These are phyloP conservation scores for Dothideomycetidae sp. DNA, from an alignment of 2,329 filamentous ascomycete species.

Conservation along the genomic window DNA sequence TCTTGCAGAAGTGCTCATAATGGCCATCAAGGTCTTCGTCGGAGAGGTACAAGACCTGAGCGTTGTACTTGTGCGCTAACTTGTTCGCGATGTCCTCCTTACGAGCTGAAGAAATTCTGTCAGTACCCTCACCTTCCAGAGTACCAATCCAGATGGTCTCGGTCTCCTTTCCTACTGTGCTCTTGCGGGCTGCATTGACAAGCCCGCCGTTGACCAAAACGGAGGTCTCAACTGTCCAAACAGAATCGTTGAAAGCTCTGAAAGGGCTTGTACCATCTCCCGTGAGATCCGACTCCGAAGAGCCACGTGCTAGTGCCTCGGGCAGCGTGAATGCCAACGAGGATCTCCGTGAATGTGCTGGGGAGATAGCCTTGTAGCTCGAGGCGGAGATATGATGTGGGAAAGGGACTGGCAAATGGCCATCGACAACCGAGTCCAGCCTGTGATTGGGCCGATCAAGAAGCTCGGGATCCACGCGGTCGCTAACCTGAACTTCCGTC, in stretches of 20 bases:
- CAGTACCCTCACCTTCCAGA: conserved; percentile 73
- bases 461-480: conserved; percentile 6
- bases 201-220: conserved; percentile 89
- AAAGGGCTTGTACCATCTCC: too few relatives aligned
- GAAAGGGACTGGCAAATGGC: conserved; percentile 17
- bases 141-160: conserved; percentile 88
- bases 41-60: conserved; percentile 68
- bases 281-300: too few relatives aligned
- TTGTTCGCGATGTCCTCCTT: conserved; percentile 73
- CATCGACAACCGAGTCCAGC: conserved; percentile 3
- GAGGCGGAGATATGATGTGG: conserved; percentile 20
- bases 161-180: conserved; percentile 50
- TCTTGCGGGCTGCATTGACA: conserved; percentile 62
- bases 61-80: conserved; percentile 67
- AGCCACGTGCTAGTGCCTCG: not conserved
- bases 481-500: conserved; percentile 14
- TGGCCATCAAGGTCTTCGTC: conserved; percentile 92
- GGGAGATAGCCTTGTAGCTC: conserved; percentile 7
- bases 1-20: conserved; percentile 93
- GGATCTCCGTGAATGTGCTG: conserved; percentile 3
- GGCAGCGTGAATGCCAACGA: not conserved
- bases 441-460: not conserved
- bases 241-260: conserved; percentile 36
- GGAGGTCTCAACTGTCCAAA: conserved; percentile 71
- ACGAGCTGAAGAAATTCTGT: conserved; percentile 61